Percentiles rank a stretch among this genome's conserved stretches.
phyloP scores from a whole-genome alignment of 495 filamentous ascomycete species.

The Hypoxylon fragiforme region DNA sequence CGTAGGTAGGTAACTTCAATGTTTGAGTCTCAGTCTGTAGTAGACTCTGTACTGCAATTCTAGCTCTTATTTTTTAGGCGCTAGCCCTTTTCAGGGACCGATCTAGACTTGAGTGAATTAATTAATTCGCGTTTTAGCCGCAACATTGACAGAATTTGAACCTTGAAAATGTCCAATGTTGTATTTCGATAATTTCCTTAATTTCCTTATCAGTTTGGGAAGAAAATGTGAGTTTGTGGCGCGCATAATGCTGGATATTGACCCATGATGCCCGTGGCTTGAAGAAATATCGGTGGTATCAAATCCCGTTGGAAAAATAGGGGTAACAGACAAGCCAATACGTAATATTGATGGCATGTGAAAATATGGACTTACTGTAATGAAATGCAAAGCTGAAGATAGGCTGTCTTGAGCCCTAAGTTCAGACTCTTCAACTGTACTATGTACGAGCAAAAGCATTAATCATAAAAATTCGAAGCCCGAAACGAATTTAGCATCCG shows the following conservation, averaged over 20 bases:
- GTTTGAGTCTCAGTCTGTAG: not conserved
- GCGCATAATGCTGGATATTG: too few relatives aligned
- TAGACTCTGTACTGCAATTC: not conserved
- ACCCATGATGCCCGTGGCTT: not conserved
- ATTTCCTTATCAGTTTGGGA: not conserved
- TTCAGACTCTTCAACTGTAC: too few relatives aligned
- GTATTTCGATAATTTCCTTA: too few relatives aligned
- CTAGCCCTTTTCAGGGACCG: not conserved
- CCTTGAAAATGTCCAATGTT: not conserved
- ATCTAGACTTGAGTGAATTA: not conserved
- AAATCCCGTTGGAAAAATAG: not conserved
- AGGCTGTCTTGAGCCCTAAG: too few relatives aligned
- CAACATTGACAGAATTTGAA: not conserved
- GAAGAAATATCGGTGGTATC: not conserved
- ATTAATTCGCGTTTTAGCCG: not conserved
- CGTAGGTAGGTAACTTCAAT: too few relatives aligned
- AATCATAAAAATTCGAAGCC: too few relatives aligned
- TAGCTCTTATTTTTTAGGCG: not conserved
- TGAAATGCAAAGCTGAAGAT: too few relatives aligned
- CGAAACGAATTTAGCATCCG: too few relatives aligned
- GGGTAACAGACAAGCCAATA: too few relatives aligned
- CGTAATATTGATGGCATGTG: slow-evolving; percentile 26
- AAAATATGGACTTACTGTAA: too few relatives aligned
- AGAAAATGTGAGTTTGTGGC: too few relatives aligned
- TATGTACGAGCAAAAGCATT: too few relatives aligned